Percentiles rank a stretch among this genome's conserved stretches.
phyloP scores from a whole-genome alignment of 2,329 filamentous ascomycete genomes.

The Albifimbria verrucaria region DNA sequence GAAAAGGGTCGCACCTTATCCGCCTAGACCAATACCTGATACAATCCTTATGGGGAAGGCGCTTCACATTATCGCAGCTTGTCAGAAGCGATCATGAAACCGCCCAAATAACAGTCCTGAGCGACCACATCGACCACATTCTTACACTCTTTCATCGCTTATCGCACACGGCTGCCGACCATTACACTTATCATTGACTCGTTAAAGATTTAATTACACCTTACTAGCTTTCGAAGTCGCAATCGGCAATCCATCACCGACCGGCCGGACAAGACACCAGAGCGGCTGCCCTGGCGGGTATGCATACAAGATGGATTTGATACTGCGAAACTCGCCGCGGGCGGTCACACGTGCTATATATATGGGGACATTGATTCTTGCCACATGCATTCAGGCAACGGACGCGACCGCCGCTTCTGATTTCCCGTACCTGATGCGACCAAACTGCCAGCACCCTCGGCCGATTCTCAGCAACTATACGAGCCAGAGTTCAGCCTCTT shows the following conservation, averaged over 20 bases:
- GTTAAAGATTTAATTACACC: too few species aligned
- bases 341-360: conserved; percentile 63
- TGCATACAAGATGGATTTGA: conserved; percentile 54
- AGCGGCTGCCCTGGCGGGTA: conserved; percentile 37
- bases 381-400: neutral
- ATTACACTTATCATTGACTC: too few species aligned
- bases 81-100: neutral
- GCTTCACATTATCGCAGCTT: too few species aligned
- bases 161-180: too few species aligned
- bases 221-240: too few species aligned
- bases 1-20: too few species aligned
- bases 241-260: too few species aligned
- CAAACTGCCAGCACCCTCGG: neutral
- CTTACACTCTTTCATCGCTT: too few species aligned
- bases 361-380: conserved; percentile 47
- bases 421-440: neutral
- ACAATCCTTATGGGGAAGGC: too few species aligned
- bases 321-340: conserved; percentile 69
- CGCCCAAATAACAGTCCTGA: neutral
- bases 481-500: conserved; percentile 60
- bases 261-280: too few species aligned
- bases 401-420: neutral
- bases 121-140: too few species aligned
- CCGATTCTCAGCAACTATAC: conserved; percentile 38
- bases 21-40: too few species aligned